A percentile compares a stretch with the other conserved stretches of the same genome.
Conservation (phyloP, 306 rosid species). For the Astragalus glycyphyllos region DNA sequence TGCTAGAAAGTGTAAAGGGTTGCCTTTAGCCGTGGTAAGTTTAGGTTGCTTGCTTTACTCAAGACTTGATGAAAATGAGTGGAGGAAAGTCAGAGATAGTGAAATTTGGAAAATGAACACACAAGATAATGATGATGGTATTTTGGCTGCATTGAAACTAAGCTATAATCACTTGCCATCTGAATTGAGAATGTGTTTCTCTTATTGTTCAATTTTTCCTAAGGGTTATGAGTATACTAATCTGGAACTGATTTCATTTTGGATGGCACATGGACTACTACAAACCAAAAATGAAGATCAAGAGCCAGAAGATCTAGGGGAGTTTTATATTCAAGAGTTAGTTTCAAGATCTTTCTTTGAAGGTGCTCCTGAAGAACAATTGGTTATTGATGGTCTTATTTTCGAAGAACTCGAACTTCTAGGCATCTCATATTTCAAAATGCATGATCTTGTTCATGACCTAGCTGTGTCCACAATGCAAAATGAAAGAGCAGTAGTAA, state of each 20-base stretch:
- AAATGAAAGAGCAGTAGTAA: constrained; percentile 37
- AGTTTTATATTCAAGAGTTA: constrained; percentile 36
- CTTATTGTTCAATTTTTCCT: constrained; percentile 37
- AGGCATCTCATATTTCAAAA: constrained; percentile 33
- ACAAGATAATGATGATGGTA: constrained; percentile 34
- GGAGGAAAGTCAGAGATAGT: constrained; percentile 42
- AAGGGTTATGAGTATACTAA: constrained; percentile 37
- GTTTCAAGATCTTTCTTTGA: constrained; percentile 44
- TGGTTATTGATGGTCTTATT: constrained; percentile 42
- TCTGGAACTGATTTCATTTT: constrained; percentile 40
- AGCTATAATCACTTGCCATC: constrained; percentile 39
- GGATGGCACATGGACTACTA: constrained; percentile 46
- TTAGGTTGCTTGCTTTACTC: constrained; percentile 33
- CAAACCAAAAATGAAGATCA: constrained; percentile 32
- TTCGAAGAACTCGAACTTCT: constrained; percentile 42
- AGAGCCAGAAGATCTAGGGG: constrained; percentile 43
- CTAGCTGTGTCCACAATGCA: constrained; percentile 40
- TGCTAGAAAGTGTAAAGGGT: constrained; percentile 40
- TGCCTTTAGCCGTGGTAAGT: constrained; percentile 41
- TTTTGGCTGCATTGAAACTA: constrained; percentile 39
- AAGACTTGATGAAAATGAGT: constrained; percentile 16
- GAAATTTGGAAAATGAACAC: constrained; percentile 37
- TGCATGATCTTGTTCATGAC: constrained; percentile 45
- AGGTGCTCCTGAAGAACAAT: constrained; percentile 35
- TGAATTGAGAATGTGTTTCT: constrained; percentile 35